phyloP scores from a whole-genome alignment of 1,284 basidiomycete genomes.

The Lignosus rhinocerotis region DNA sequence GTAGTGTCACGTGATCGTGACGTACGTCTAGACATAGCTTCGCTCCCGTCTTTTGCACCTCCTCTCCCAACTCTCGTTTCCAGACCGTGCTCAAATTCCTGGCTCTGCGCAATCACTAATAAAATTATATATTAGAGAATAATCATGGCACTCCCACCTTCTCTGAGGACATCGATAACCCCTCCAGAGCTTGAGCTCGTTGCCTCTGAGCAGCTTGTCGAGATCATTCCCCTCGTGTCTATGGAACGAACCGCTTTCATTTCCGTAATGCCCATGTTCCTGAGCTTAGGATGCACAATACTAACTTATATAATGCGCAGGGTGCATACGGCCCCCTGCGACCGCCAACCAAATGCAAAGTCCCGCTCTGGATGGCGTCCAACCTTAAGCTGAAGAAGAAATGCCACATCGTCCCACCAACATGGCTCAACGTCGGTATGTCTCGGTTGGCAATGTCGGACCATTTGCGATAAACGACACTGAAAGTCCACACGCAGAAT shows the following conservation, averaged over 20 bases:
- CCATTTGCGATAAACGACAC: neutral
- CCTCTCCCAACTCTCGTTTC: neutral
- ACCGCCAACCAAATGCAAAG: conserved; percentile 79
- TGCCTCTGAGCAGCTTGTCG: conserved; percentile 78
- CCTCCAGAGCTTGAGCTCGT: conserved; percentile 86
- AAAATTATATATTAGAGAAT: neutral
- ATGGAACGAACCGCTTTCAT: conserved; percentile 90
- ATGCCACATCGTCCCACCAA: conserved; percentile 87
- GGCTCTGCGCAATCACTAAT: no score
- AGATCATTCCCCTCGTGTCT: conserved; percentile 81
- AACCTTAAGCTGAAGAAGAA: conserved; percentile 94
- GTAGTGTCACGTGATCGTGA: conserved; percentile 22
- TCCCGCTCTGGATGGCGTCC: conserved; percentile 95
- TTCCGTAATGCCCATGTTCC: conserved; percentile 53
- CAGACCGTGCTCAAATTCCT: neutral
- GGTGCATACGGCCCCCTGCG: conserved; percentile 92
- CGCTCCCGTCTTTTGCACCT: conserved; percentile 4
- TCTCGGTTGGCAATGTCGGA: conserved; percentile 4
- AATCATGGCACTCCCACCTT: conserved; percentile 57
- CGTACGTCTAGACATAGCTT: conserved; percentile 5
- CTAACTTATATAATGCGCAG: conserved; percentile 38
- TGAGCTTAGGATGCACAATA: neutral
- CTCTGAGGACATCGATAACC: conserved; percentile 62
- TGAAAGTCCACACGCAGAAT: conserved; percentile 51
- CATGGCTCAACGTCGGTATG: conserved; percentile 87